phyloP scores from a whole-genome alignment of 2,329 filamentous ascomycete genomes.

The Coniochaeta sp. region DNA sequence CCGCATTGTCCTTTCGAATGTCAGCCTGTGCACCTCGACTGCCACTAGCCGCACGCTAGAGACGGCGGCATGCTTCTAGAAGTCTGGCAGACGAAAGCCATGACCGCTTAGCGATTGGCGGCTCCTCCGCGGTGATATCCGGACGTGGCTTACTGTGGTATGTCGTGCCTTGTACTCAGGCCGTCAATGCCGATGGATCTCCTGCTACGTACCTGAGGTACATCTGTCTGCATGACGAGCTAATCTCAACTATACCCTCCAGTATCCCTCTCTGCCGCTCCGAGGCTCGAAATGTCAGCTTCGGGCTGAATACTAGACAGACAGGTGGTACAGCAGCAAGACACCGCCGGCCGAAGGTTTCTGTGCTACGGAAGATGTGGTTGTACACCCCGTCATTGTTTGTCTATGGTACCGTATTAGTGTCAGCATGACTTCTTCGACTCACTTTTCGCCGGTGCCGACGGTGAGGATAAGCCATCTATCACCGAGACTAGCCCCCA shows the following conservation, averaged over 20 bases:
- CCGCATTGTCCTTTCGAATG: neutral
- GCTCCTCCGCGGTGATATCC: neutral
- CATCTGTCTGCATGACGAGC: neutral
- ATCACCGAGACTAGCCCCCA: neutral
- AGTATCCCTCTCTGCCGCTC: neutral
- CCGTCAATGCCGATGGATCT: neutral
- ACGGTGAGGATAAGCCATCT: too few species aligned
- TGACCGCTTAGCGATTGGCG: neutral
- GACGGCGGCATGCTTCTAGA: too few species aligned
- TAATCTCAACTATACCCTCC: neutral
- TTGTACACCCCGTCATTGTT: neutral
- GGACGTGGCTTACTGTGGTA: neutral
- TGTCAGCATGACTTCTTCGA: too few species aligned
- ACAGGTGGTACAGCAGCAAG: too few species aligned
- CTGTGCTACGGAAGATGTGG: neutral
- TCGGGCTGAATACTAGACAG: too few species aligned
- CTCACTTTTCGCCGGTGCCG: too few species aligned
- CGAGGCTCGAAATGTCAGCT: neutral
- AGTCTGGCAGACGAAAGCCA: too few species aligned
- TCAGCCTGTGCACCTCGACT: neutral
- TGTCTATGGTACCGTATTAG: too few species aligned
- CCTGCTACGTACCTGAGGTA: constrained; percentile 1
- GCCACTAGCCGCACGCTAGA: neutral
- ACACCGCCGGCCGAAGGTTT: too few species aligned
- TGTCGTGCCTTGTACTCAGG: too few species aligned